Evolutionary conservation across 345 rosid genomes (phyloP).

Genomic region (Schrenkiella parvula): DNA sequence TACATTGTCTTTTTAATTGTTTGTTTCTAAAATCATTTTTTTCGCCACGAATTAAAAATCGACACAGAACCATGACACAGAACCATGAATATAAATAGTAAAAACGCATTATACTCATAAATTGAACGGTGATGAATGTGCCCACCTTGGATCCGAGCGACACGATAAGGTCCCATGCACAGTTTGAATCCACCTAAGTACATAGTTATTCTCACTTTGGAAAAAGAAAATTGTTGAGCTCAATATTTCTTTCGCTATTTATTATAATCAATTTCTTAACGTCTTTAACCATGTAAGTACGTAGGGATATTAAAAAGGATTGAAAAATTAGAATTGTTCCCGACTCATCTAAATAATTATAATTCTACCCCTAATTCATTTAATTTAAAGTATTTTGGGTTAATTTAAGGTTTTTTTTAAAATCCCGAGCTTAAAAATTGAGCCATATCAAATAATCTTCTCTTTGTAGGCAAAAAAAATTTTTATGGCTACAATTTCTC

Average conservation of each 20-base stretch:
- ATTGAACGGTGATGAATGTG: background rate
- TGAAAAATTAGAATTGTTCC: too few relatives aligned
- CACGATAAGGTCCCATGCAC: conserved; percentile 14
- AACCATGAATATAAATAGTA: background rate
- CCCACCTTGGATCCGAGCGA: conserved; percentile 14
- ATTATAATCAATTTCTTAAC: background rate
- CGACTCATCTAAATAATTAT: too few relatives aligned
- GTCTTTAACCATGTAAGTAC: background rate
- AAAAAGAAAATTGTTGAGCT: background rate
- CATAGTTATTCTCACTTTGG: background rate
- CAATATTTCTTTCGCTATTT: background rate
- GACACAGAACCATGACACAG: conserved; percentile 2
- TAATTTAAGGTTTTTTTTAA: too few relatives aligned
- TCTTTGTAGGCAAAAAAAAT: too few relatives aligned
- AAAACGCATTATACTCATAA: background rate
- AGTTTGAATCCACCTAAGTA: background rate
- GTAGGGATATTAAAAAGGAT: too few relatives aligned
- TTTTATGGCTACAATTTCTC: too few relatives aligned
- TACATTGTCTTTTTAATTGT: background rate
- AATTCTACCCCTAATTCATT: too few relatives aligned
- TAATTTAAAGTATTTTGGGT: too few relatives aligned
- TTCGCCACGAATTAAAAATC: background rate
- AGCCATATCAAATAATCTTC: too few relatives aligned
- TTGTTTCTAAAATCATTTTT: background rate
- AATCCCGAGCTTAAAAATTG: too few relatives aligned